Evolutionary conservation across 202 grass and related monocot genomes (phyloP).

Genomic region (Hordeum pubiflorum): DNA sequence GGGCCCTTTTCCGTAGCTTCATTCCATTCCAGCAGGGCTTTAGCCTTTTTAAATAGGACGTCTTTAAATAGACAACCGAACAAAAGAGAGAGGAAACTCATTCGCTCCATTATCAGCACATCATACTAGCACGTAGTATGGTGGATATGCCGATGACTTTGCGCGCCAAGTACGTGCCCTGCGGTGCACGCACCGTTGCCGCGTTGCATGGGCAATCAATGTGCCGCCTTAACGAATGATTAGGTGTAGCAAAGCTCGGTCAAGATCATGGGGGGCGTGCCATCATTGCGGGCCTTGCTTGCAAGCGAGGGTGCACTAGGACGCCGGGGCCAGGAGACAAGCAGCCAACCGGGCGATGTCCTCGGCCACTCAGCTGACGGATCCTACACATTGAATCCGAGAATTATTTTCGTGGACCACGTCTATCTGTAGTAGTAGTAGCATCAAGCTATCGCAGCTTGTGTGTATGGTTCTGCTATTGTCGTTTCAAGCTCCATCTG

Average conservation of each 20-base stretch:
- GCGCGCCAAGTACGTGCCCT: neutral
- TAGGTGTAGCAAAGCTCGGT: slow-evolving; percentile 19
- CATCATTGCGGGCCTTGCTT: slow-evolving; percentile 40
- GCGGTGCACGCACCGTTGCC: neutral
- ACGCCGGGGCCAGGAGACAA: slow-evolving; percentile 19
- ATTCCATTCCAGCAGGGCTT: neutral
- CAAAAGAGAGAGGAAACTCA: neutral
- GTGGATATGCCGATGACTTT: slow-evolving; percentile 14
- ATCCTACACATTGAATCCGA: neutral
- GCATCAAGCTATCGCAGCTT: neutral
- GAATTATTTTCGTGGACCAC: slow-evolving; percentile 9
- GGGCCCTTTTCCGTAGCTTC: neutral
- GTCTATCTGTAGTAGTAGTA: neutral
- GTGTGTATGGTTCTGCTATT: no score
- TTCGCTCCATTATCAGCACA: slow-evolving; percentile 26
- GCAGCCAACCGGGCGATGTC: slow-evolving; percentile 12
- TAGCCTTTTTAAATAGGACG: neutral
- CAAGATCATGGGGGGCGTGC: neutral
- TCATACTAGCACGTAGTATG: neutral
- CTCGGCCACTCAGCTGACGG: neutral
- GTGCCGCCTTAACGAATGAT: slow-evolving; percentile 7
- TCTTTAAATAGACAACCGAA: neutral
- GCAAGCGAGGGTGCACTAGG: slow-evolving; percentile 37
- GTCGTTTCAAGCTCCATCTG: no score
- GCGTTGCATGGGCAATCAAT: neutral